Percentiles rank a stretch among this genome's conserved stretches.
phyloP scores from a whole-genome alignment of 208 protist genomes.

The Wallacemonas sp. region DNA sequence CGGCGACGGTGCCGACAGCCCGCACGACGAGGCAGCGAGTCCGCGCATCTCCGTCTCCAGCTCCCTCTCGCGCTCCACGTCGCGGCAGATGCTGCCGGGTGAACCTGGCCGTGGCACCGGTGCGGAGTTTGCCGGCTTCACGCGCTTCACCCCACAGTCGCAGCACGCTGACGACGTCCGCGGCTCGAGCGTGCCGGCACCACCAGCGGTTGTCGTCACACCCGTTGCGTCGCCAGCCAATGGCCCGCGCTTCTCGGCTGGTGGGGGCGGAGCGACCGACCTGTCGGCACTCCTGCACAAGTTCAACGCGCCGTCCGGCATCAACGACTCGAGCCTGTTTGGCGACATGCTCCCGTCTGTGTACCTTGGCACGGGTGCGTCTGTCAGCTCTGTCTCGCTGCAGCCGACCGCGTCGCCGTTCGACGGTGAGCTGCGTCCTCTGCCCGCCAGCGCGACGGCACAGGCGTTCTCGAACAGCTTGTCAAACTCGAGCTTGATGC shows the following conservation, averaged over 20 bases:
- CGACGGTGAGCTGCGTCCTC: neutral
- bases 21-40: no score
- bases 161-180: no score
- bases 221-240: neutral
- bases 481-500: neutral
- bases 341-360: conserved; percentile 13
- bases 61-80: no score
- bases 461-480: neutral
- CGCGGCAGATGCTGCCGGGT: no score
- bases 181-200: neutral
- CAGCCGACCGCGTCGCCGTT: neutral
- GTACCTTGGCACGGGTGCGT: neutral
- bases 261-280: neutral
- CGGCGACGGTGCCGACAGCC: no score
- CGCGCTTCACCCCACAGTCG: no score
- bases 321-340: conserved; percentile 7
- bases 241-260: neutral
- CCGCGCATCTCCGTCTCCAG: no score
- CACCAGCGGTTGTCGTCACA: neutral
- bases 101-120: no score
- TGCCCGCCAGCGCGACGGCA: neutral
- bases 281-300: neutral
- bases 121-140: no score
- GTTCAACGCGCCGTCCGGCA: conserved; percentile 2
- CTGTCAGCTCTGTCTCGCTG: neutral